Evolutionary conservation across 805 yeast species (phyloP).

Genomic region (Trichomonascus vanleenenianus): DNA sequence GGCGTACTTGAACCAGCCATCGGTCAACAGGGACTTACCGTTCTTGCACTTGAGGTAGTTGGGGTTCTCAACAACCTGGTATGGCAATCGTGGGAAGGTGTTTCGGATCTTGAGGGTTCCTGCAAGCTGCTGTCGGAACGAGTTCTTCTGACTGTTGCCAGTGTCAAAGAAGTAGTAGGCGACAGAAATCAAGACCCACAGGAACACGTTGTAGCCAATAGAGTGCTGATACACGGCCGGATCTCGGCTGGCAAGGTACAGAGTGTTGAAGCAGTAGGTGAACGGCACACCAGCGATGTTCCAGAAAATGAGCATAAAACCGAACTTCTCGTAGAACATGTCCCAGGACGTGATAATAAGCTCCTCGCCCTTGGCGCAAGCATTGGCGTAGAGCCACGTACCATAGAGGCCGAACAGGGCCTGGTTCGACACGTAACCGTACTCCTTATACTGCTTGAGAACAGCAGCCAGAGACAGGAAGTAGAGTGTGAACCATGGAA

Average conservation of each 20-base stretch:
- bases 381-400: conserved; percentile 92
- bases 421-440: conserved; percentile 75
- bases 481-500: conserved; percentile 91
- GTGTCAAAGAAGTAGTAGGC: conserved; percentile 95
- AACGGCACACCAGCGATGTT: conserved; percentile 98
- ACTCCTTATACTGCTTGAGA: conserved; percentile 69
- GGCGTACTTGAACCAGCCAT: conserved; percentile 92
- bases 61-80: conserved; percentile 76
- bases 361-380: conserved; percentile 97
- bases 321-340: conserved; percentile 98
- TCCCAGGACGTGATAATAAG: conserved; percentile 98
- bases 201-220: conserved; percentile 44
- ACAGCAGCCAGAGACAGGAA: conserved; percentile 69
- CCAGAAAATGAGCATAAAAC: conserved; percentile 99
- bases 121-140: conserved; percentile 66
- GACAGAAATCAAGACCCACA: conserved; percentile 48
- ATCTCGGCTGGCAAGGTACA: conserved; percentile 73
- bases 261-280: conserved; percentile 92
- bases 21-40: conserved; percentile 79
- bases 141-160: conserved; percentile 88
- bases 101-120: conserved; percentile 75
- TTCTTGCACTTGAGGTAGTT: conserved; percentile 73
- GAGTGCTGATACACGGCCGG: conserved; percentile 81
- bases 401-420: conserved; percentile 67
- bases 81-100: conserved; percentile 90